Base-by-base conservation (phyloP, 352 stramenopile genomes). In the Phytopythium vexans region DNA sequence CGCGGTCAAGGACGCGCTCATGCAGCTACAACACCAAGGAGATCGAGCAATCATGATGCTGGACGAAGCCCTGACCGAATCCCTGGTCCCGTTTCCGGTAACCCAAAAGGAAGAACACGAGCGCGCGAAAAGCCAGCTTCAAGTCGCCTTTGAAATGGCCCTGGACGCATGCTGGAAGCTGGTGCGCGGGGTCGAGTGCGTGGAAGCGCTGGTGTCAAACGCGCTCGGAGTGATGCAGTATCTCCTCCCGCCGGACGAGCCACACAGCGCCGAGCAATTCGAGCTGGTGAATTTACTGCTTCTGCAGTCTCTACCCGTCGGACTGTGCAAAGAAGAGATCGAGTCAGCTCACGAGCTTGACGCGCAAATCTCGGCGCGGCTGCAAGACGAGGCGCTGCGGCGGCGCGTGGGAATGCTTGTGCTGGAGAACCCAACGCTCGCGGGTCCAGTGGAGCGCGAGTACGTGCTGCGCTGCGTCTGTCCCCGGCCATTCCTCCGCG, bases 71-170 rank as follows among this genome's bases (percentile, higher is more conserved):
- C 58, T 86, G 21, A 67, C 60, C 4, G 74, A 89, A 49, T 89
- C 77, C 6, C 75, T 86, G 68, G 64, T 86, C n/a, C 72, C 71
- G 2, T 77, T 86, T 50, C 64, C 74, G 14, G 57, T 71, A 11
- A 64, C 66, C 8, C 67, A 77, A 37, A 64, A 74, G 11, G 60
- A 81, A n/a, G 70, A 82, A 39, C 70, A 70, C 31, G 66, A 74
- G 37, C 56, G 60, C 14, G 64, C 58, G 5, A 70, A 70, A 21
- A 56, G 61, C 14, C 75, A 89, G 37, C 56, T 88, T 1, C 77
- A 89, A 72, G 77, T 89, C 0, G 81, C 81, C 4, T 88, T 89
- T 58, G 81, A 92, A 51, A 89, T 92, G 81, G 78, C 81, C 4
- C 62, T 92, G 21, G 81, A 92, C 36, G 77, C 76, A 8, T 88